phyloP scores from a whole-genome alignment of 2,329 filamentous ascomycete species.

The Penicillium sp. region DNA sequence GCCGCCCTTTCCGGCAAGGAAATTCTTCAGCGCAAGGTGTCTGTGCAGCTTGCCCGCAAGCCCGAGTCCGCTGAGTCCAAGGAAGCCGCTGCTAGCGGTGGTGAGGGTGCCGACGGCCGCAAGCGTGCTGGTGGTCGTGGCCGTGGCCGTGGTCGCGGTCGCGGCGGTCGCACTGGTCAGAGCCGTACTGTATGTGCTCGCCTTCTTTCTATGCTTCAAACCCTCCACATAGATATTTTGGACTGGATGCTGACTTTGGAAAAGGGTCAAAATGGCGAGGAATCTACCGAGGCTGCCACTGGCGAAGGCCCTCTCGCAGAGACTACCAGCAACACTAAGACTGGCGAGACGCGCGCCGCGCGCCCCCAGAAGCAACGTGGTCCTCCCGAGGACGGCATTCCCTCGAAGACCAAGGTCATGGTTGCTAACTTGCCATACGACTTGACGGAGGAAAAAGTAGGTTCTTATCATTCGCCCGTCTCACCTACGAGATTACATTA shows the following conservation, averaged over 20 bases:
- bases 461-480: constrained; percentile 21
- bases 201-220: background rate
- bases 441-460: constrained; percentile 92
- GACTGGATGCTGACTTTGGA: constrained; percentile 4
- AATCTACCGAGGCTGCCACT: constrained; percentile 35
- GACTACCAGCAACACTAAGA: constrained; percentile 49
- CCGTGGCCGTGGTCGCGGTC: constrained; percentile 59
- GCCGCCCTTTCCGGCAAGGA: constrained; percentile 93
- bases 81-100: constrained; percentile 67
- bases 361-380: constrained; percentile 76
- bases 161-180: constrained; percentile 66
- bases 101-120: constrained; percentile 67
- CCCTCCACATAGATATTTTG: background rate
- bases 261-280: constrained; percentile 28
- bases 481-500: constrained; percentile 1
- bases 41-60: constrained; percentile 96
- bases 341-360: constrained; percentile 46
- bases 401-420: constrained; percentile 99
- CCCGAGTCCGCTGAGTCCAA: constrained; percentile 81
- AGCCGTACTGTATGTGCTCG: constrained; percentile 53
- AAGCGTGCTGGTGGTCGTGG: constrained; percentile 60
- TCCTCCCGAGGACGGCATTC: constrained; percentile 92
- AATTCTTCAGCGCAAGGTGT: constrained; percentile 98
- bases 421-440: constrained; percentile 99
- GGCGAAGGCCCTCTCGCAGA: constrained; percentile 56